Percentiles rank a stretch among this genome's conserved stretches.
Evolutionary conservation across 345 rosid species (phyloP).

Genomic region (Populus nigra): DNA sequence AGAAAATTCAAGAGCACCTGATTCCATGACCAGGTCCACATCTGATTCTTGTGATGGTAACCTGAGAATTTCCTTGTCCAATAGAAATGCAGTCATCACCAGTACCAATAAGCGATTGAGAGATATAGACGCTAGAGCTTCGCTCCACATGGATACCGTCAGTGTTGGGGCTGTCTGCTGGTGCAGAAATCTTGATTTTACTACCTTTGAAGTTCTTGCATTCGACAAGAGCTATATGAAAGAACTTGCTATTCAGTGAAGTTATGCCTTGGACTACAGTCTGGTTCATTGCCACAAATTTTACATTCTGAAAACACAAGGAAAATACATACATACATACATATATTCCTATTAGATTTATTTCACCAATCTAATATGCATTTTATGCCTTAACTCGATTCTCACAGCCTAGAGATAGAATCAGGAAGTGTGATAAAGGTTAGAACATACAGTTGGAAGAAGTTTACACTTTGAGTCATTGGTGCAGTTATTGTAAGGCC

Average conservation of each 20-base stretch:
- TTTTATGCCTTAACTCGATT: no score
- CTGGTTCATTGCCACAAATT: neutral
- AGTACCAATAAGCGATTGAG: neutral
- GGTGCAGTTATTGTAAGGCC: no score
- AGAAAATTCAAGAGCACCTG: neutral
- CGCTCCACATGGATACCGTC: no score
- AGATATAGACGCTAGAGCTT: neutral
- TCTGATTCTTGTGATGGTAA: neutral
- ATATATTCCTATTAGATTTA: no score
- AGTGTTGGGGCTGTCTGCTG: neutral
- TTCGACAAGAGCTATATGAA: slow-evolving; percentile 59
- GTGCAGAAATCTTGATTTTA: slow-evolving; percentile 19
- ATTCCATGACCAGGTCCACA: neutral
- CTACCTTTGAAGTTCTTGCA: slow-evolving; percentile 52
- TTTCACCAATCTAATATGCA: no score
- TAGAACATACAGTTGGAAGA: no score
- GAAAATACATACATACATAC: no score
- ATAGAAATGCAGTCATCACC: neutral
- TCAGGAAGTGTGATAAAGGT: no score
- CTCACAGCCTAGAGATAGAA: no score
- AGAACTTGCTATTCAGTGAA: slow-evolving; percentile 58
- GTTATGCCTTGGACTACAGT: slow-evolving; percentile 26
- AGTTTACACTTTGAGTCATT: no score
- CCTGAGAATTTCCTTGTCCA: neutral
- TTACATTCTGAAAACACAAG: no score